Base-by-base conservation (phyloP, 495 filamentous ascomycete species). In the Durotheca rogersii region DNA sequence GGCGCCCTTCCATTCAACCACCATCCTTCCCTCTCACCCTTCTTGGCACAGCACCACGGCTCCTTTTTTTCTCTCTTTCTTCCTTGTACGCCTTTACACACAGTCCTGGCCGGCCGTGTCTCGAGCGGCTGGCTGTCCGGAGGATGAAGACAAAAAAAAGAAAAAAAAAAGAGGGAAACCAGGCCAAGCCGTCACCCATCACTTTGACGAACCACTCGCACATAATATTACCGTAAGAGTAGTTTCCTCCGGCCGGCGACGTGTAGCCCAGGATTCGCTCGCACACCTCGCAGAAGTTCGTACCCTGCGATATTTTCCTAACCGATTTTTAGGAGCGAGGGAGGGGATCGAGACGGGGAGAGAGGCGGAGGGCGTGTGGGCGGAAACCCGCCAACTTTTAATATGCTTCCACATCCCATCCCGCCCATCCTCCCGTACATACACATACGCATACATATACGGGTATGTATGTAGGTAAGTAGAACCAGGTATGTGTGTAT, bases 21-120 rank as follows among this genome's bases (percentile, higher is more conserved):
- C 33, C 44, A 44, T 43, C 51, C 37, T 33, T 49, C 49, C 54
- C 51, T 52, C 54, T 47, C 25, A 41, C 29, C 18, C 18, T 42
- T 20, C 55, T 52, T 53, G 48, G 55, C 55, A 27, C 20, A 32
- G 34, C 38, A 44, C 30, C 43, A 38, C 37, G 54, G 54, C 54
- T 43, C 39, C 20, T n/a, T n/a, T n/a, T n/a, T n/a, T n/a, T n/a
- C n/a, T n/a, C n/a, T n/a, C n/a, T n/a, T n/a, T 40, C 33, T 40
- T 36, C 38, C 53, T 45, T 52, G 37, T 25, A 19, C 43, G 36
- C 11, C 19, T 34, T 11, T n/a, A n/a, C n/a, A n/a, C n/a, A n/a
- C n/a, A n/a, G n/a, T n/a, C n/a, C n/a, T n/a, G n/a, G n/a, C n/a
- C n/a, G 40, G 38, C 9, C 36, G 41, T 47, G 42, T 57, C 47